Conservation (phyloP, 1,284 basidiomycete genomes). For the Austroboletus novae-zelandiae region DNA sequence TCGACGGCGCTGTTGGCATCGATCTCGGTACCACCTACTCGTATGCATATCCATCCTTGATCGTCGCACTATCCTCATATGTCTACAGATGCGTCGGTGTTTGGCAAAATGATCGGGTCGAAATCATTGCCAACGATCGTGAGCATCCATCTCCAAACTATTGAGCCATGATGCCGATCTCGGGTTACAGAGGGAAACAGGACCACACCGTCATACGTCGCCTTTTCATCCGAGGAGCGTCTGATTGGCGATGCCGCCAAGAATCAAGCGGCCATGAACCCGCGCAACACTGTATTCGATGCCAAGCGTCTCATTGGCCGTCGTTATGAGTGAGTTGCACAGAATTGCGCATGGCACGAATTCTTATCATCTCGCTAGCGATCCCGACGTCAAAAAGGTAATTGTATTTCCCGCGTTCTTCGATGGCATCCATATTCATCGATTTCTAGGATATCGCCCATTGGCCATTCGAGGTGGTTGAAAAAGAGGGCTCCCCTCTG, state of each 20-base stretch:
- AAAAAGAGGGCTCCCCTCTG: conserved; percentile 92
- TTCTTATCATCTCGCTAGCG: conserved; percentile 43
- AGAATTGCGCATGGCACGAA: not conserved
- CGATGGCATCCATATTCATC: conserved; percentile 4
- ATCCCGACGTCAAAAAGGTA: conserved; percentile 86
- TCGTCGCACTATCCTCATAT: conserved; percentile 14
- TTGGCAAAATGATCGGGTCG: conserved; percentile 98
- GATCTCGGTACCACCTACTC: conserved; percentile 91
- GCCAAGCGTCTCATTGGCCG: conserved; percentile 98
- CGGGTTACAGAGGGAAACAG: conserved; percentile 86
- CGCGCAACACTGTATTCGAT: conserved; percentile 94
- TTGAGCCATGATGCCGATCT: conserved; percentile 2
- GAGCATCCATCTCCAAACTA: conserved; percentile 33
- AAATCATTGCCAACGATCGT: conserved; percentile 98
- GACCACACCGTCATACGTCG: conserved; percentile 98
- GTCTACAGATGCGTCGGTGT: conserved; percentile 84
- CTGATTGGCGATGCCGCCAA: conserved; percentile 99
- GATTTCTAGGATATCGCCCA: conserved; percentile 72
- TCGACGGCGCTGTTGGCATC: conserved; percentile 96
- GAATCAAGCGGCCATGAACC: conserved; percentile 97
- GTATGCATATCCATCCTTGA: conserved; percentile 43
- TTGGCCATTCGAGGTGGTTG: conserved; percentile 94
- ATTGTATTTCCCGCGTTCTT: conserved; percentile 1
- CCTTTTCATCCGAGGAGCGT: conserved; percentile 97
- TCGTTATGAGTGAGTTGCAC: conserved; percentile 75